Evolutionary conservation across 1,139 yeast genomes (phyloP), one percentile per base, ranked within the genome.

Genomic region (Debaryomyces sp.): DNA sequence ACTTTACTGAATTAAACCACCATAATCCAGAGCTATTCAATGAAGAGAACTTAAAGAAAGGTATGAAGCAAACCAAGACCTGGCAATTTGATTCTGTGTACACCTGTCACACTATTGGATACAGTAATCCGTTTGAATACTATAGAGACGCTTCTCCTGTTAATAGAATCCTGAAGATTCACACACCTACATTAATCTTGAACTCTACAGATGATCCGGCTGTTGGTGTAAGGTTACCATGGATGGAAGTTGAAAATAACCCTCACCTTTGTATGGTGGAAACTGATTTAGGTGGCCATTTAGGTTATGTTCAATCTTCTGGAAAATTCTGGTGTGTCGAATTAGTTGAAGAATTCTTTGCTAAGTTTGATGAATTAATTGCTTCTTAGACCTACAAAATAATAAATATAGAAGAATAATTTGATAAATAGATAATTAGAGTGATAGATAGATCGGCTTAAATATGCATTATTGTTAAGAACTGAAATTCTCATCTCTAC

Each of bases 151-250:
- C 84, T 0, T 81, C 92, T 13, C 84, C 96, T 1, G 76, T 81
- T 8, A 77, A 78, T 53, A 73, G 85, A 47, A 63, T 89, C 26
- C 67, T 72, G 22, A 64, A 75, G 33, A 80, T 90, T 48, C 71
- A 78, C 38, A 81, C 87, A 1, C 97, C 97, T 21, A 70, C 84
- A 6, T 67, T 92, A 46, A 78, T 85, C 18, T 70, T 92, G 42
- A 84, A 84, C 60, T 77, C 97, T 1, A 66, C 75, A 21, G 97
- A 92, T 64, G 98, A 92, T 63, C 97, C 97, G 5, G 83, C 94
- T 29, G 84, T 85, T 24, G 85, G 90, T 13, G 73, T 77, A 6
- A 60, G 63, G 43, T 62, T 72, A 41, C 79, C 79, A 1, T 46
- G 54, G 13, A 53, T 57, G 44, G 64, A 65, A 42, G 62, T 67